phyloP scores from a whole-genome alignment of 331 rosid genomes.

The Quercus tomentella region DNA sequence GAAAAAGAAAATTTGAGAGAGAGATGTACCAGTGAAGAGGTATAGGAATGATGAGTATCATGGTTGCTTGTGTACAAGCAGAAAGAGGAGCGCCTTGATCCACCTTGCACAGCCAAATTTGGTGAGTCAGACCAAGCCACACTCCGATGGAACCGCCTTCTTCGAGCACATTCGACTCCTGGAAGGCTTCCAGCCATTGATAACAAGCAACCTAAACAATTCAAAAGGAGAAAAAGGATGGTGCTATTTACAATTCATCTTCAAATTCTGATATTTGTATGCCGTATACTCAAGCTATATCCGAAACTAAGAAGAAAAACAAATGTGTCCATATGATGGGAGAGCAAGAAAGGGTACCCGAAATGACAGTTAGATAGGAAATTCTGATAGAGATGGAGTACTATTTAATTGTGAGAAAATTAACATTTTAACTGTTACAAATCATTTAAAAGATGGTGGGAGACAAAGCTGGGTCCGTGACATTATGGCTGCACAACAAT shows the following conservation, averaged over 20 bases:
- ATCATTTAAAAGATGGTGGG: neutral
- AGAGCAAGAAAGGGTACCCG: neutral
- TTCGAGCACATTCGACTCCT: conserved; percentile 87
- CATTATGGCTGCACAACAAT: conserved; percentile 8
- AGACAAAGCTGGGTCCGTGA: conserved; percentile 35
- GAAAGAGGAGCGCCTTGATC: conserved; percentile 46
- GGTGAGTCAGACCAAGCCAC: conserved; percentile 36
- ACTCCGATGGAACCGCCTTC: conserved; percentile 55
- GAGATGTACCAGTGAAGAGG: conserved; percentile 28
- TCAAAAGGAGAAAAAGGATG: neutral
- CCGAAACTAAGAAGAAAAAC: neutral
- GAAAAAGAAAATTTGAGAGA: neutral
- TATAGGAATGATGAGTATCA: conserved; percentile 32
- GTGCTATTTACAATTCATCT: neutral
- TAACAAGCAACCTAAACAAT: neutral
- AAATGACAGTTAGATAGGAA: neutral
- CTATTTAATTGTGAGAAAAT: neutral
- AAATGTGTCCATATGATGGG: neutral
- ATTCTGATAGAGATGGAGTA: too few species aligned
- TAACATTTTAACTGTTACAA: too few species aligned
- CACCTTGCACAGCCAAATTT: conserved; percentile 20
- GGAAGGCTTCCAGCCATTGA: conserved; percentile 87
- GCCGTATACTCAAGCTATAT: neutral
- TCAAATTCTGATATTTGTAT: neutral
- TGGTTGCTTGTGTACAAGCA: conserved; percentile 53